Base-by-base conservation (phyloP, 1,139 yeast species). In the Diutina ranongensis region DNA sequence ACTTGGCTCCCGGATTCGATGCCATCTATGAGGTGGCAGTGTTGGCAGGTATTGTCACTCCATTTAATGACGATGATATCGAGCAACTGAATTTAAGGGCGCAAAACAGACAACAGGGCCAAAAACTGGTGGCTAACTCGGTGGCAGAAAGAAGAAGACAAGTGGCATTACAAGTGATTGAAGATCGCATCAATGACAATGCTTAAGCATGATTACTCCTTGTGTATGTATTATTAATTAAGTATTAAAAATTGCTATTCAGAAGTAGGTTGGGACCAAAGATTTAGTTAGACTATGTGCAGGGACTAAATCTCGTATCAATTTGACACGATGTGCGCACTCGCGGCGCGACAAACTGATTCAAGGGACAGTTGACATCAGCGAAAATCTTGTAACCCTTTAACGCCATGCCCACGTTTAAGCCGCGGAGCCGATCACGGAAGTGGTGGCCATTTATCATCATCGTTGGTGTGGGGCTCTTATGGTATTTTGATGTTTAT, bases 71-170 rank as follows among this genome's bases (percentile, higher is more conserved):
- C 49, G 83, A 79, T 44, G 80, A 79, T 35, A 71, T 84, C 33
- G 92, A 83, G 54, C 83, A 80, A 48, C 77, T 92, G 53, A 85
- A 85, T 58, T 58, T 79, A 46, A 68, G 88, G 51, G 85, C 88
- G 53, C 79, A 64, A 66, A 83, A 70, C 63, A 67, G 68, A 63
- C 74, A 55, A 62, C 74, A 71, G 46, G 57, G 64, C 22, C 66
- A 66, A 49, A 67, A 65, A 51, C 64, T 57, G 50, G 69, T 55
- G 44, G 72, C 82, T 18, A 72, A 74, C 55, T 74, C 83, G 44
- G 80, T 77, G 4, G 89, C 92, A 16, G 95, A 87, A 57, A 75
- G 96, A 59, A 74, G 96, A 61, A 74, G 94, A 60, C 92, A 84
- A 54, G 78, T 87, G 44, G 96, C 96, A 0, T 64, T 87, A 48